phyloP scores from a whole-genome alignment of 768 basidiomycete species.

The Lentinula aciculospora region DNA sequence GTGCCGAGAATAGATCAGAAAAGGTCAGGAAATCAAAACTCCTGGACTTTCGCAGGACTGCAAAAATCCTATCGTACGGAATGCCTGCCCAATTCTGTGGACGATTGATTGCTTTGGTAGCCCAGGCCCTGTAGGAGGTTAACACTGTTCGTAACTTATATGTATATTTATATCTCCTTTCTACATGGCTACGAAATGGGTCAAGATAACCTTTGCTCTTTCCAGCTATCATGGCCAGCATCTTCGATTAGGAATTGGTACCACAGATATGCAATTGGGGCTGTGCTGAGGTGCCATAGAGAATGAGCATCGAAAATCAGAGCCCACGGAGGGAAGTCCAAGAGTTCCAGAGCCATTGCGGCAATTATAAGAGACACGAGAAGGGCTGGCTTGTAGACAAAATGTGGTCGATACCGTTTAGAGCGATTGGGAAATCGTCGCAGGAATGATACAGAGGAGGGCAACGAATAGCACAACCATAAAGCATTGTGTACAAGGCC shows the following conservation, averaged over 20 bases:
- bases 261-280: slow-evolving; percentile 73
- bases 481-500: slow-evolving; percentile 76
- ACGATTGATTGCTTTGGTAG: neutral
- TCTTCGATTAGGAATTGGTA: slow-evolving; percentile 81
- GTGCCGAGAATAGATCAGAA: neutral
- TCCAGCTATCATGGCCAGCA: slow-evolving; percentile 66
- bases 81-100: neutral
- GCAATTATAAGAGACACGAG: slow-evolving; percentile 68
- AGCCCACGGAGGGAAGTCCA: slow-evolving; percentile 84
- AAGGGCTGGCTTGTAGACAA: slow-evolving; percentile 45
- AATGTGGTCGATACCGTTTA: slow-evolving; percentile 52
- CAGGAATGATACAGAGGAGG: slow-evolving; percentile 38
- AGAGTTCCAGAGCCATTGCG: slow-evolving; percentile 76
- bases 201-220: slow-evolving; percentile 22
- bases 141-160: neutral
- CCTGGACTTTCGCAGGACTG: neutral
- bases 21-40: neutral
- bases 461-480: slow-evolving; percentile 74
- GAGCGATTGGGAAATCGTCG: slow-evolving; percentile 51
- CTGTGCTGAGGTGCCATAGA: slow-evolving; percentile 88
- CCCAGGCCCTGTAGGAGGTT: neutral
- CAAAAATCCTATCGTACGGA: neutral
- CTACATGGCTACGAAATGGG: no score
- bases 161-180: neutral
- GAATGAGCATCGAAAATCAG: slow-evolving; percentile 85